Percentiles rank a stretch among this genome's conserved stretches.
Evolutionary conservation across 805 yeast species (phyloP).

Genomic region (Wickerhamiella vanderwaltii): DNA sequence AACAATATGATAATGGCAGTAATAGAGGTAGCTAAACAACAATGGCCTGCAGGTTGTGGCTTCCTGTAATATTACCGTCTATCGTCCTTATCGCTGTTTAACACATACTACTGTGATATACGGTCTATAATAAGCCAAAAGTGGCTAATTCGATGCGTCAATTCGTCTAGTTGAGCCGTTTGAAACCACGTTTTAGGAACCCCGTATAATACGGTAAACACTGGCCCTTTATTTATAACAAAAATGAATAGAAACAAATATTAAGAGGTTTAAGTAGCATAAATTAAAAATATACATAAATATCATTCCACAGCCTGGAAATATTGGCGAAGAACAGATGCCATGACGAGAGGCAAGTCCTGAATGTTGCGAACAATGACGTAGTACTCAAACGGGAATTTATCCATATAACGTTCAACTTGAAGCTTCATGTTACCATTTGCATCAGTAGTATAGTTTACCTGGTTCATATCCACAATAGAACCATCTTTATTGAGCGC

Average conservation of each 20-base stretch:
- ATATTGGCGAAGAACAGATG: slow-evolving; percentile 82
- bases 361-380: slow-evolving; percentile 82
- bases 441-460: slow-evolving; percentile 52
- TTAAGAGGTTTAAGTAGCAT: not conserved
- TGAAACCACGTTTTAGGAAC: too few relatives aligned
- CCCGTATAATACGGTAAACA: too few relatives aligned
- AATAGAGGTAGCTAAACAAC: too few relatives aligned
- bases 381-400: slow-evolving; percentile 94
- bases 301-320: slow-evolving; percentile 30
- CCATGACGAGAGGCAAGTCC: slow-evolving; percentile 84
- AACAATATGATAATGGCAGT: too few relatives aligned
- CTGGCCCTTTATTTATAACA: not conserved
- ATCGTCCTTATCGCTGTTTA: too few relatives aligned
- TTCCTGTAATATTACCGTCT: too few relatives aligned
- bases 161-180: too few relatives aligned
- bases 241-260: too few relatives aligned
- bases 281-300: not conserved
- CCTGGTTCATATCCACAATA: slow-evolving; percentile 90
- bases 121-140: too few relatives aligned
- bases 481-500: slow-evolving; percentile 62
- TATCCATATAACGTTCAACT: slow-evolving; percentile 75
- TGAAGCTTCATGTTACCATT: slow-evolving; percentile 60
- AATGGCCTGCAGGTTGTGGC: too few relatives aligned
- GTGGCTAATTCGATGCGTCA: too few relatives aligned
- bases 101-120: too few relatives aligned